Evolutionary conservation across 2,329 filamentous ascomycete species (phyloP).

Genomic region (Talaromyces pinophilus): DNA sequence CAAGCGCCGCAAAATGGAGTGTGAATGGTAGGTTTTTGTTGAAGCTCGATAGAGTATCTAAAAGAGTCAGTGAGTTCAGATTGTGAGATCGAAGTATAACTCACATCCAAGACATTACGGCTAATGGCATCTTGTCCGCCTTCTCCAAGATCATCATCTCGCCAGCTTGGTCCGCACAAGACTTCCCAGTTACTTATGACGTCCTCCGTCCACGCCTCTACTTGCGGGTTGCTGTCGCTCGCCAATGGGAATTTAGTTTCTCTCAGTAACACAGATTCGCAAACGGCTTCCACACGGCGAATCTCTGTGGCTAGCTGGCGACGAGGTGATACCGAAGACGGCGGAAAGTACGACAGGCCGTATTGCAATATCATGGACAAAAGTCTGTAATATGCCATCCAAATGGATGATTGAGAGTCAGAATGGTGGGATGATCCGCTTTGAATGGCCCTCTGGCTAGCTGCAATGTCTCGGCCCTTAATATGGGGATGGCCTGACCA

Average conservation of each 20-base stretch:
- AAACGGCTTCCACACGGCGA: constrained; percentile 74
- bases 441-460: constrained; percentile 26
- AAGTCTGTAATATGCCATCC: constrained; percentile 81
- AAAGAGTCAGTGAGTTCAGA: constrained; percentile 7
- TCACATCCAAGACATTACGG: constrained; percentile 70
- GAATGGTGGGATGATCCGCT: constrained; percentile 28
- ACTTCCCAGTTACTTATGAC: constrained; percentile 84
- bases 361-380: constrained; percentile 74
- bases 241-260: constrained; percentile 85
- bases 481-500: constrained; percentile 45
- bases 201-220: constrained; percentile 78
- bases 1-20: constrained; percentile 78
- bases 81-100: constrained; percentile 26
- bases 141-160: constrained; percentile 75
- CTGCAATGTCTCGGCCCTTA: constrained; percentile 31
- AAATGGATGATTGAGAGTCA: constrained; percentile 57
- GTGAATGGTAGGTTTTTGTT: constrained; percentile 93
- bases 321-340: constrained; percentile 48
- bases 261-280: constrained; percentile 74
- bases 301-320: constrained; percentile 73
- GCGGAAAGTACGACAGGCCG: constrained; percentile 39
- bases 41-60: constrained; percentile 85
- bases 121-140: constrained; percentile 76
- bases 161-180: constrained; percentile 77
- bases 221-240: constrained; percentile 72